A percentile compares a stretch with the other conserved stretches of the same genome.
Conservation (phyloP, 176 grass and related monocot genomes). For the Triticum turgidum region DNA sequence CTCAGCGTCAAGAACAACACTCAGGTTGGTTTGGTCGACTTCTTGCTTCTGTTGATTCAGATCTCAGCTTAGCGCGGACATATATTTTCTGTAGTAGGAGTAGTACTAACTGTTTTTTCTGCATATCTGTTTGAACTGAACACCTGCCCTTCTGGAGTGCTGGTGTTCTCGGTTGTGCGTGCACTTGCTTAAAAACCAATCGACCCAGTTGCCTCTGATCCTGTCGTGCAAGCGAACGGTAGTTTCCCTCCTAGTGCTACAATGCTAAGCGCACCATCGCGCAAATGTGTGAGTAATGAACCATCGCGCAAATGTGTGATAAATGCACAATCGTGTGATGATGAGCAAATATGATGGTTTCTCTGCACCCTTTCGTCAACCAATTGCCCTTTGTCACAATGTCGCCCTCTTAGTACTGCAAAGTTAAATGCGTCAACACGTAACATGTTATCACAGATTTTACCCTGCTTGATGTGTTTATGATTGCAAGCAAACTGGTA, state of each 20-base stretch:
- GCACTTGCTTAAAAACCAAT: too few species aligned
- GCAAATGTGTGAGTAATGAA: background rate
- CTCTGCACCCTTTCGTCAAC: background rate
- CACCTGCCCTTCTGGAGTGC: too few species aligned
- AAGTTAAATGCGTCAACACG: background rate
- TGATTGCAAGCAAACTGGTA: background rate
- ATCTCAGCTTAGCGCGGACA: background rate
- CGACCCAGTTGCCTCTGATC: background rate
- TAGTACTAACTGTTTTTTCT: background rate
- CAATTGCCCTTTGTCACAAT: background rate
- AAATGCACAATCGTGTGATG: background rate
- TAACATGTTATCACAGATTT: background rate
- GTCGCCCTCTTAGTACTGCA: background rate
- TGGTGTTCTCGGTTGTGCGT: background rate
- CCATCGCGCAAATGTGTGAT: too few species aligned
- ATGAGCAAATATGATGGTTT: background rate
- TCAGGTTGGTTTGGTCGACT: constrained; percentile 30
- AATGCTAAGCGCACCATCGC: too few species aligned
- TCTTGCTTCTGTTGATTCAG: background rate
- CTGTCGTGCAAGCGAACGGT: background rate
- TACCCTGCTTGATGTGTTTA: background rate
- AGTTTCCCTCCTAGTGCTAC: too few species aligned
- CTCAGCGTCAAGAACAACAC: constrained; percentile 75
- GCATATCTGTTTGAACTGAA: background rate
- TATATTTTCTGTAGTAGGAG: too few species aligned